Conservation (phyloP, 2,329 filamentous ascomycete genomes). For the Fusarium xyrophilum region DNA sequence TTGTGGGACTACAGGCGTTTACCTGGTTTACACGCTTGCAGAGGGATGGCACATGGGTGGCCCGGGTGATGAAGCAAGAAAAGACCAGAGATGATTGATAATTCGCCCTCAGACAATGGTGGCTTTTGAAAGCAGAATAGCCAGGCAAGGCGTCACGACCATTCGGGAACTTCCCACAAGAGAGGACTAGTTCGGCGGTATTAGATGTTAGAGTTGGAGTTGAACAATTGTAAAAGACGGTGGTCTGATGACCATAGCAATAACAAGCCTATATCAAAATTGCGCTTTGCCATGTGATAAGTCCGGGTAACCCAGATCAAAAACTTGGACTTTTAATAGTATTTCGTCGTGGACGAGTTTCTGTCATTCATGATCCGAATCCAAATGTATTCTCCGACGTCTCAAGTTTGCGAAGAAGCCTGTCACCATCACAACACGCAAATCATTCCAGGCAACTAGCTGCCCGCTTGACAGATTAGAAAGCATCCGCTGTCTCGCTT, state of each 20-base stretch:
- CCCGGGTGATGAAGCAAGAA: constrained; percentile 16
- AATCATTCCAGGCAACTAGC: constrained; percentile 1
- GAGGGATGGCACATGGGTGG: constrained; percentile 1
- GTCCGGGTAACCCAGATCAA: background rate
- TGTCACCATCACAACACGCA: background rate
- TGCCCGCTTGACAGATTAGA: constrained; percentile 19
- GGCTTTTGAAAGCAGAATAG: constrained; percentile 4
- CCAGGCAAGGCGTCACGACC: constrained; percentile 5
- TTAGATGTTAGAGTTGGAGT: constrained; percentile 37
- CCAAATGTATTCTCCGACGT: background rate
- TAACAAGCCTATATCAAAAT: background rate
- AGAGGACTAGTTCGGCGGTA: constrained; percentile 6
- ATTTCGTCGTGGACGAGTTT: background rate
- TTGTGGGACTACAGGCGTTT: constrained; percentile 27
- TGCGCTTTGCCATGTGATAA: background rate
- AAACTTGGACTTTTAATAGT: background rate
- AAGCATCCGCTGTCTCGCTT: constrained; percentile 31
- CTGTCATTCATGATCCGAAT: background rate
- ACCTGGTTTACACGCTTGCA: constrained; percentile 6
- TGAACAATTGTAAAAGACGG: constrained; percentile 33
- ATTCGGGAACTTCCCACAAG: background rate
- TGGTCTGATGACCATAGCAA: constrained; percentile 9
- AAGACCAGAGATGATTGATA: background rate
- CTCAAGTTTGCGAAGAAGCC: background rate
- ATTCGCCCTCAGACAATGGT: background rate